phyloP scores from a whole-genome alignment of 805 yeast genomes.

The Candida yuanshanica region DNA sequence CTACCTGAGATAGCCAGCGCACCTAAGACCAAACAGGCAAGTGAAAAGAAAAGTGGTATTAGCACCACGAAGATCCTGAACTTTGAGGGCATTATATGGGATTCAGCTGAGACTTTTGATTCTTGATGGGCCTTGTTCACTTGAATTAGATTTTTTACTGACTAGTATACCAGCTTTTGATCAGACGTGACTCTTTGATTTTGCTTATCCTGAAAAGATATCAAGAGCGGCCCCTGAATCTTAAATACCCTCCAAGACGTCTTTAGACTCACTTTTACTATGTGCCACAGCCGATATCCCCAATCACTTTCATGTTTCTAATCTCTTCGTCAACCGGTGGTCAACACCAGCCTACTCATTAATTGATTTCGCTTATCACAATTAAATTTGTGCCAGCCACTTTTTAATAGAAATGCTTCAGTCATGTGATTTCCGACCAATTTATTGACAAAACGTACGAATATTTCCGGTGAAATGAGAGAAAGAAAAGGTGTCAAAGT shows the following conservation, averaged over 20 bases:
- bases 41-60: slow-evolving; percentile 27
- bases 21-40: slow-evolving; percentile 41
- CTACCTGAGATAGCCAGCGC: slow-evolving; percentile 48
- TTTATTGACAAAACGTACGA: background rate
- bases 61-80: slow-evolving; percentile 23
- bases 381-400: background rate
- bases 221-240: no score
- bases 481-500: background rate
- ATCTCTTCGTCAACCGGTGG: background rate
- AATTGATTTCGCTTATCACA: background rate
- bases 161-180: no score
- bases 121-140: no score
- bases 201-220: no score
- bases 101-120: background rate
- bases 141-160: no score
- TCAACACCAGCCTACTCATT: background rate
- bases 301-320: background rate
- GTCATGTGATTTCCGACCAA: background rate
- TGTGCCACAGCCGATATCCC: no score
- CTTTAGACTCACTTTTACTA: no score
- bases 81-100: slow-evolving; percentile 17
- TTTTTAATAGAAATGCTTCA: no score
- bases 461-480: background rate
- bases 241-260: no score
- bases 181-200: no score